These are phyloP conservation scores for Pleurostoma richardsiae DNA, from an alignment of 2,329 filamentous ascomycete species.

Conservation along the genomic window DNA sequence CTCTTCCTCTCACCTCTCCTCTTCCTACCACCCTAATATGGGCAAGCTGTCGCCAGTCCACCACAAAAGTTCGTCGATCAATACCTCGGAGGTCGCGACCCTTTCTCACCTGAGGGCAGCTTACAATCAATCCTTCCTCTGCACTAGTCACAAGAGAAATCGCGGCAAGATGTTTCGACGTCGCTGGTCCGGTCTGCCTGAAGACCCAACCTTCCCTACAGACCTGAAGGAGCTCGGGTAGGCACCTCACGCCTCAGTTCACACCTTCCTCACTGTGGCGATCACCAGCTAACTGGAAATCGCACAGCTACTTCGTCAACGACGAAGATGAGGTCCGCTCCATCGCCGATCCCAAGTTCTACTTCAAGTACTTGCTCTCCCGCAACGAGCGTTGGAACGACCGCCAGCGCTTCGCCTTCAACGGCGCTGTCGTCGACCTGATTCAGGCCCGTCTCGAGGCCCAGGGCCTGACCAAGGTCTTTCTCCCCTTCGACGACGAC, in stretches of 20 bases:
- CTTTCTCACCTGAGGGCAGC: too few relatives aligned
- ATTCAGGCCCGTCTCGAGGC: constrained; percentile 56
- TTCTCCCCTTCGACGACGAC: constrained; percentile 53
- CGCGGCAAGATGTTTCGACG: constrained; percentile 71
- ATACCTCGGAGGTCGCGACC: too few relatives aligned
- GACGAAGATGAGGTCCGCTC: constrained; percentile 68
- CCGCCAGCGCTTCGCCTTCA: constrained; percentile 67
- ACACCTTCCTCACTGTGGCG: not conserved
- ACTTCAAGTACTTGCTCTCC: constrained; percentile 70
- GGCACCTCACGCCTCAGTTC: constrained; percentile 12
- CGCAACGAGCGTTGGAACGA: constrained; percentile 75
- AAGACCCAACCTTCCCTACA: constrained; percentile 60
- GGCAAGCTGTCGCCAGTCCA: too few relatives aligned
- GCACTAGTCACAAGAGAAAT: not conserved
- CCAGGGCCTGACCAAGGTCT: constrained; percentile 54
- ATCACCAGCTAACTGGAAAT: not conserved
- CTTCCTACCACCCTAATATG: too few relatives aligned
- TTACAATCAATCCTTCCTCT: too few relatives aligned
- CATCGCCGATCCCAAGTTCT: constrained; percentile 60
- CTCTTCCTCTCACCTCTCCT: too few relatives aligned
- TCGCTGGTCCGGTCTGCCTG: constrained; percentile 61
- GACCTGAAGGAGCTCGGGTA: constrained; percentile 71
- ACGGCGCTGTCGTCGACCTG: constrained; percentile 63
- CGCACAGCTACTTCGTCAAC: constrained; percentile 70
- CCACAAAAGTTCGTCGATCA: too few relatives aligned